Conservation (phyloP, 306 rosid species). For the Mimosa bimucronata region DNA sequence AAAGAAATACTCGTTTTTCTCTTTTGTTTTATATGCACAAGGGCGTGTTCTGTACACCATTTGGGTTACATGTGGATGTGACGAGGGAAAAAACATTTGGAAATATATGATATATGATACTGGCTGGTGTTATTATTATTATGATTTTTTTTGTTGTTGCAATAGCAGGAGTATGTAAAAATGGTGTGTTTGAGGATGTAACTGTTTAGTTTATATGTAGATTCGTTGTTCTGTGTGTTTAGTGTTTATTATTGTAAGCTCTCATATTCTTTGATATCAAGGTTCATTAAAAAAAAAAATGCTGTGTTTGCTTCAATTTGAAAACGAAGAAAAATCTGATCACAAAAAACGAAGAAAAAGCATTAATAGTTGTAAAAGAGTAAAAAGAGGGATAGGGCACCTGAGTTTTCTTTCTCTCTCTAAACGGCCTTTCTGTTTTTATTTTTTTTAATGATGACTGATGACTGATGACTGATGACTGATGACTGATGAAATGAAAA, state of each 20-base stretch:
- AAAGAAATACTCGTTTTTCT: neutral
- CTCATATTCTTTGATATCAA: no score
- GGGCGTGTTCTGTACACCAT: neutral
- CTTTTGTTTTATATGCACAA: neutral
- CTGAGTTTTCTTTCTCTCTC: conserved; percentile 48
- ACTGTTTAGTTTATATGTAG: no score
- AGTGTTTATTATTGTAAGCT: no score
- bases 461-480: conserved; percentile 87
- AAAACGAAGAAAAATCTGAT: no score
- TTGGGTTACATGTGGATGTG: neutral
- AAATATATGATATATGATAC: neutral
- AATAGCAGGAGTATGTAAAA: no score
- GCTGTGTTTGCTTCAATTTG: conserved; percentile 54
- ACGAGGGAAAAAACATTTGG: no score
- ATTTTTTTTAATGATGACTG: conserved; percentile 51
- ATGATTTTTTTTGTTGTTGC: no score
- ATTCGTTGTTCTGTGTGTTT: no score
- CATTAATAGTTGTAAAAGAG: conserved; percentile 42
- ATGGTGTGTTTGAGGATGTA: no score
- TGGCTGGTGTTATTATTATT: no score
- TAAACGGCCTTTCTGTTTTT: conserved; percentile 38
- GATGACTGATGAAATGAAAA: conserved; percentile 63
- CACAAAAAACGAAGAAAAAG: no score
- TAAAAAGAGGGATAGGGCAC: conserved; percentile 43
- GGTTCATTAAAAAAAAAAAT: no score